Evolutionary conservation across 176 grass and related monocot species (phyloP).

Genomic region (Phyllostachys edulis): DNA sequence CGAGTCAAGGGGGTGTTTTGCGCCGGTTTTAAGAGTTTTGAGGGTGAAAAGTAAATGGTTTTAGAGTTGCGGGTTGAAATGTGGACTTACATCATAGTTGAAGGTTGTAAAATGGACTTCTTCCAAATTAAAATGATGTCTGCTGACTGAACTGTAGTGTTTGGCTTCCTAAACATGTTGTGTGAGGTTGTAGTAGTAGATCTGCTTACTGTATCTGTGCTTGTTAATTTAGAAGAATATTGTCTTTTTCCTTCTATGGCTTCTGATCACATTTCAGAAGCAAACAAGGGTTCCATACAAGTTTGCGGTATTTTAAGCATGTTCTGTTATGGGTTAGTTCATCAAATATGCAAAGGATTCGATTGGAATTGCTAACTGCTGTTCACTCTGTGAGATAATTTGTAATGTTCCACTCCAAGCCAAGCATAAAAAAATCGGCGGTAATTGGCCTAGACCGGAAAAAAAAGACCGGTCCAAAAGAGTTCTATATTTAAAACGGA

Average conservation of each 20-base stretch:
- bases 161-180: not conserved
- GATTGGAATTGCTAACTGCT: not conserved
- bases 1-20: too few relatives aligned
- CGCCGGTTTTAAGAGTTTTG: too few relatives aligned
- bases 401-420: not conserved
- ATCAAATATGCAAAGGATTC: conserved; percentile 8
- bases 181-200: conserved; percentile 5
- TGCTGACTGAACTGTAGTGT: not conserved
- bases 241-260: not conserved
- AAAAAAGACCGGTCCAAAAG: too few relatives aligned
- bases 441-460: too few relatives aligned
- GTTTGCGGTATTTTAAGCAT: conserved; percentile 3
- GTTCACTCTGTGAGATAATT: not conserved
- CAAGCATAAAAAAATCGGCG: too few relatives aligned
- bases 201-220: not conserved
- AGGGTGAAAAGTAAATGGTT: too few relatives aligned
- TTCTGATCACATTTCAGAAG: conserved; percentile 6
- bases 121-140: not conserved
- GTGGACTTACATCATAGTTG: too few relatives aligned
- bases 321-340: not conserved
- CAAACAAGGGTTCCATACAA: not conserved
- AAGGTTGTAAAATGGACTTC: too few relatives aligned
- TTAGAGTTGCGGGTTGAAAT: too few relatives aligned
- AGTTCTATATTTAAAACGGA: too few relatives aligned
- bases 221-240: conserved; percentile 3